Conservation (phyloP, 495 filamentous ascomycete genomes). For the Melanomma pulvis-pyrius region DNA sequence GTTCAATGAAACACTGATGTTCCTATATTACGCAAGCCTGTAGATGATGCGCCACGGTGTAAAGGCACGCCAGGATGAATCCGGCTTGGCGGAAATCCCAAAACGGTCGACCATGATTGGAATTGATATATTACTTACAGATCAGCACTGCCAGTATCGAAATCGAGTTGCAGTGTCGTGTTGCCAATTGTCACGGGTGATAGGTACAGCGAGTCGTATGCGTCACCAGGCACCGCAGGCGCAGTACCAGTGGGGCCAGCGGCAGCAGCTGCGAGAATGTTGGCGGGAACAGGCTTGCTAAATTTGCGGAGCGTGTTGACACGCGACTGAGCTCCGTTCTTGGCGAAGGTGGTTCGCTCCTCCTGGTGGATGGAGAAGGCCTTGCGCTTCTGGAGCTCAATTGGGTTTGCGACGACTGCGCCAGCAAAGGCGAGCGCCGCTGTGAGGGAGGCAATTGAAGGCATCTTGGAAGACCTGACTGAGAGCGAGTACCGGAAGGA, state of each 20-base stretch:
- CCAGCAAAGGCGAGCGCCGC: constrained; percentile 23
- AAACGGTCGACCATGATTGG: not conserved
- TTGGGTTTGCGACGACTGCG: constrained; percentile 24
- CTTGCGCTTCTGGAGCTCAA: constrained; percentile 31
- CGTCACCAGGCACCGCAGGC: constrained; percentile 55
- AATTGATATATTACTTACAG: constrained; percentile 54
- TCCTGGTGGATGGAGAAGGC: constrained; percentile 33
- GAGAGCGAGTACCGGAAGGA: not conserved
- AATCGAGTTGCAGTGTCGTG: constrained; percentile 65
- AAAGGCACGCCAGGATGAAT: constrained; percentile 17
- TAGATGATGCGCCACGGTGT: constrained; percentile 10
- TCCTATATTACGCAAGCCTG: constrained; percentile 16
- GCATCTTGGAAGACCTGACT: constrained; percentile 26
- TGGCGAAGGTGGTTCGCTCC: constrained; percentile 15
- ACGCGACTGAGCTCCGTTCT: constrained; percentile 29
- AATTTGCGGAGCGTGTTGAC: constrained; percentile 43
- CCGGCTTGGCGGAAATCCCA: constrained; percentile 7
- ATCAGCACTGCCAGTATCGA: constrained; percentile 78
- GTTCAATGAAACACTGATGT: constrained; percentile 6
- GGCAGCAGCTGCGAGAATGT: constrained; percentile 51
- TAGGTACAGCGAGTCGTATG: constrained; percentile 66
- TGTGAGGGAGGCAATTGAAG: constrained; percentile 27
- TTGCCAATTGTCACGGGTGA: constrained; percentile 67
- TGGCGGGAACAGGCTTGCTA: constrained; percentile 47
- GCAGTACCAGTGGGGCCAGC: constrained; percentile 53